Evolutionary conservation across 2,329 filamentous ascomycete genomes (phyloP), one percentile per base, ranked within the genome.

Genomic region (Phialophora macrospora): DNA sequence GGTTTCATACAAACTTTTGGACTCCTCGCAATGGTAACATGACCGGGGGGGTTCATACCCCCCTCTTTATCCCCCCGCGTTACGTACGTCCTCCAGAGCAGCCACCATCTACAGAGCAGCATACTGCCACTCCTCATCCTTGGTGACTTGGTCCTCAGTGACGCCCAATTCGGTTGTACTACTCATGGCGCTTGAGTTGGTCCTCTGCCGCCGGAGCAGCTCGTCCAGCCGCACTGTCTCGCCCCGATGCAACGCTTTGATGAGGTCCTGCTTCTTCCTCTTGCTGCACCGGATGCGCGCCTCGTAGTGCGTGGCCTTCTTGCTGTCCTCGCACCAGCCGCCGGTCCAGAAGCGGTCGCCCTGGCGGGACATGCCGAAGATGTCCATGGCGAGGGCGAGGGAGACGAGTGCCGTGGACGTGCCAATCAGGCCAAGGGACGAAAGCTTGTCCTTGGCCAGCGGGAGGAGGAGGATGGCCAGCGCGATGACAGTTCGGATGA

Each of bases 331-430:
- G 46, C 57, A 60, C 57, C 57, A 60, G n/a, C 57, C 57, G 46
- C 57, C 46, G 1, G 57, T 60, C 57, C 57, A 60, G 46, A 60
- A 60, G 46, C 57, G 57, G 46, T 60, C 57, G 46, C 46, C 57
- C 8, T 28, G n/a, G 44, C 44, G 26, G 44, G 44, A 51, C 57
- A 60, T 52, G 46, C 57, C 57, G 57, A 52, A 60, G 57, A 60
- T 60, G 57, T 60, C 57, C 28, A 60, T 32, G 2, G 28, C 48
- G n/a, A 60, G 30, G n/a, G 48, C 30, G 11, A 60, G 28, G 26
- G 28, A 54, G 28, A 52, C 46, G 11, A 60, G 46, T 9, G 57
- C 57, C 9, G 46, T 41, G 5, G 57, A 51, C 11, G 46, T 60
- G 57, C 57, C 57, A 46, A 60, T 60, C 30, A 60, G 46, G 46